Evolutionary conservation across 2,329 filamentous ascomycete species (phyloP), one percentile per base, ranked within the genome.

Genomic region (Coniella vitis): DNA sequence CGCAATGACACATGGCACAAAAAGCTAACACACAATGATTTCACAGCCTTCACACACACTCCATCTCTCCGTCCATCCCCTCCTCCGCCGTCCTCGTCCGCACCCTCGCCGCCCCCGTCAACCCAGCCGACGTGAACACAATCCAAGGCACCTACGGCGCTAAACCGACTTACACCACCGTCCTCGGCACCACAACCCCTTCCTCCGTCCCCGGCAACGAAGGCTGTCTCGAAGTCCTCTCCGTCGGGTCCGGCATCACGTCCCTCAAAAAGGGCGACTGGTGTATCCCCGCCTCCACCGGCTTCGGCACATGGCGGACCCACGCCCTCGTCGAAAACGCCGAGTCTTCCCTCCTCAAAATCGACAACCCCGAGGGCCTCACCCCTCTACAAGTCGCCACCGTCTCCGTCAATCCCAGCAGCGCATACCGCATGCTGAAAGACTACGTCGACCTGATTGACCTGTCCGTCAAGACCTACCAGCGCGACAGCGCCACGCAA

Each of bases 101-200:
- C 65, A 84, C 93, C 60, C 87, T 98, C 60, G 87, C 90, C 29
- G 83, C 90, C 1, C 89, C 93, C 49, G 88, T 98, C 67, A 98
- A 98, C 71, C 93, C 93, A 20, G 90, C 93, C 61, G 93, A 98
- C 70, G 87, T 98, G 67, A 98, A 98, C 74, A 91, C 91, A 61
- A 87, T 98, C 61, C 93, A 98, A 73, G 93, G 93, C 56, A 90
- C 91, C 4, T 98, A 98, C 71, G 91, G 91, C 54, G 83, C 83
- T 39, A 89, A 89, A 64, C 90, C 90, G 0, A 72, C 78, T 38
- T 90, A 95, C 68, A 83, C 81, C 16, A 83, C 82, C 5, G 68
- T 80, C 1, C 80, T 98, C 47, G 87, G 90, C 49, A 96, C 90
- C 0, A 57, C 81, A 1, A 73, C 82, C 20, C 89, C 90, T 2